Conservation (phyloP, 2,329 filamentous ascomycete genomes). For the Aspergillus pseudotamarii region DNA sequence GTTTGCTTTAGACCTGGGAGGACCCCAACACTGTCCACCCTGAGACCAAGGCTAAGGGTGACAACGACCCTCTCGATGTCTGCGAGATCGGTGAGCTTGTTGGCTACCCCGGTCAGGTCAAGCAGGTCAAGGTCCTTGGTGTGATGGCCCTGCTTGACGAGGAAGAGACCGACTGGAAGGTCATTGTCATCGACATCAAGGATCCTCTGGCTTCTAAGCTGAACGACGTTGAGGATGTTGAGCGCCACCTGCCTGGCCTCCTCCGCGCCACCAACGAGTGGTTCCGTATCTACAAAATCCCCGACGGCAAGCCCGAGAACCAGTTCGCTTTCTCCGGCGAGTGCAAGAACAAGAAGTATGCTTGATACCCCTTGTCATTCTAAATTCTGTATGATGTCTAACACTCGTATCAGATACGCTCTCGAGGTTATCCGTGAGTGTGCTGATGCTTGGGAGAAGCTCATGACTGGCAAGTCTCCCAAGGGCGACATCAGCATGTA, state of each 20-base stretch:
- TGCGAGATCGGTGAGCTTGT: constrained; percentile 99
- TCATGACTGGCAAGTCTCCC: constrained; percentile 86
- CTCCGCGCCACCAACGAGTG: constrained; percentile 98
- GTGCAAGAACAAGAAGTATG: constrained; percentile 98
- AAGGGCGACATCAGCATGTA: constrained; percentile 80
- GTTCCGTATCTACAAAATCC: constrained; percentile 99
- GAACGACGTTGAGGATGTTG: constrained; percentile 98
- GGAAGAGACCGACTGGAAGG: constrained; percentile 99
- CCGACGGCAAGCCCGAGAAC: constrained; percentile 99
- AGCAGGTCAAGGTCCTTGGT: constrained; percentile 99
- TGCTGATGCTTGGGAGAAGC: constrained; percentile 93
- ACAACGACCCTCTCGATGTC: constrained; percentile 98
- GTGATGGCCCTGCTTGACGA: constrained; percentile 99
- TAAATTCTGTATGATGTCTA: neutral
- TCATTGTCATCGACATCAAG: constrained; percentile 98
- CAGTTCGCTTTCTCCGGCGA: constrained; percentile 99
- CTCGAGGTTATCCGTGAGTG: constrained; percentile 95
- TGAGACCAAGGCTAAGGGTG: constrained; percentile 99
- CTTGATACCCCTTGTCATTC: constrained; percentile 4
- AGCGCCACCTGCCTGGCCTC: constrained; percentile 95
- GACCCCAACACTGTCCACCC: constrained; percentile 95
- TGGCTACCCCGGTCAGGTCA: constrained; percentile 92
- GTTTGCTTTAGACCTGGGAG: constrained; percentile 80
- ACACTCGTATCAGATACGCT: constrained; percentile 67
- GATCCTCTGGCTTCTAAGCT: constrained; percentile 95